Percentiles rank a stretch among this genome's conserved stretches.
phyloP scores from a whole-genome alignment of 805 yeast species.

The Peterozyma toletana region DNA sequence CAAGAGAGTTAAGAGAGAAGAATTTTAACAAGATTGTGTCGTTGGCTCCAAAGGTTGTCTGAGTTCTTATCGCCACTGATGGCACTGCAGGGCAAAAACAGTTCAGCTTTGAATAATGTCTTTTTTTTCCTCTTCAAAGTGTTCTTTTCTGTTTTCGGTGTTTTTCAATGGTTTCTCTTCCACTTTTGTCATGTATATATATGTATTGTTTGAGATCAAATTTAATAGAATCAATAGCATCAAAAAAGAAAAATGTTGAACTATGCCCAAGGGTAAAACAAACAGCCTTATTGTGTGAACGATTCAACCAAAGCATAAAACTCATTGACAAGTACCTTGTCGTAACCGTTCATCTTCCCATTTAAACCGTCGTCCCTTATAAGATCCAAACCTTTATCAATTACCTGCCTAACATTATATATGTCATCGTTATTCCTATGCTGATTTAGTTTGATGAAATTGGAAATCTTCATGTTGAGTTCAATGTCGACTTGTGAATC shows the following conservation, averaged over 20 bases:
- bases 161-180: not conserved
- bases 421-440: not conserved
- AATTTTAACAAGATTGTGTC: conserved; percentile 82
- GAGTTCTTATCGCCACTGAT: conserved; percentile 2
- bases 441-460: conserved; percentile 1
- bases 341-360: not conserved
- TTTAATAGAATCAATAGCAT: too few relatives aligned
- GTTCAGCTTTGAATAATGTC: too few relatives aligned
- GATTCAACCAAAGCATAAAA: conserved; percentile 1
- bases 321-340: not conserved
- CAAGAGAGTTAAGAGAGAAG: conserved; percentile 79
- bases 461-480: conserved; percentile 1
- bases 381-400: conserved; percentile 1
- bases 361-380: not conserved
- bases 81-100: too few relatives aligned
- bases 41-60: conserved; percentile 81
- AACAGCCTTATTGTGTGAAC: not conserved
- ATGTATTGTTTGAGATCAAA: too few relatives aligned
- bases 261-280: too few relatives aligned
- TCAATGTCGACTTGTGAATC: conserved; percentile 3
- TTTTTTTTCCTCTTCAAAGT: not conserved
- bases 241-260: too few relatives aligned
- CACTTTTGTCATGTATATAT: too few relatives aligned
- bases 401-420: conserved; percentile 1
- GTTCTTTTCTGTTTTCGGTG: not conserved